phyloP scores from a whole-genome alignment of 371 early-diverging fungal species.

The Mortierella sp. region DNA sequence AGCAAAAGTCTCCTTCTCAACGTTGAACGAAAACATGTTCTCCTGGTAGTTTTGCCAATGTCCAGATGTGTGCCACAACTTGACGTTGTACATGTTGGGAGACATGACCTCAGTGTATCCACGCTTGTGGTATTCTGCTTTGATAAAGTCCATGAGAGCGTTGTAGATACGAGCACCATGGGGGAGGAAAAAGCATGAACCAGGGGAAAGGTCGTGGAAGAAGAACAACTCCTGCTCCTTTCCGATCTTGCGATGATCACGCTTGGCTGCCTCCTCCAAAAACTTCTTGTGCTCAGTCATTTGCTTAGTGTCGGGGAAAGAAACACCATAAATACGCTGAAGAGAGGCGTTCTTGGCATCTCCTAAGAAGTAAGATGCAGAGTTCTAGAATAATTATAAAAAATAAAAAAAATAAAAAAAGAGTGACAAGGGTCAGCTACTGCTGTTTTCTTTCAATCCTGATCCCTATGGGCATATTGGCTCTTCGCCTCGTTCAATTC shows the following conservation, averaged over 20 bases:
- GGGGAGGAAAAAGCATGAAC: constrained; percentile 97
- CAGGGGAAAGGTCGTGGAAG: constrained; percentile 97
- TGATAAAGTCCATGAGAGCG: constrained; percentile 90
- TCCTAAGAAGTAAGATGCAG: constrained; percentile 98
- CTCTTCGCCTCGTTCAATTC: too few relatives aligned
- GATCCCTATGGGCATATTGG: neutral
- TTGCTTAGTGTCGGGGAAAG: constrained; percentile 98
- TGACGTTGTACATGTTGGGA: constrained; percentile 96
- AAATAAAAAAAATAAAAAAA: neutral
- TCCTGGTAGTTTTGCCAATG: constrained; percentile 99
- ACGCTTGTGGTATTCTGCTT: constrained; percentile 79
- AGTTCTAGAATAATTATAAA: constrained; percentile 73
- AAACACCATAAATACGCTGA: constrained; percentile 99
- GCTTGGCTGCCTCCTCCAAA: constrained; percentile 96
- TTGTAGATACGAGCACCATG: constrained; percentile 98
- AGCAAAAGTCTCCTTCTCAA: constrained; percentile 92
- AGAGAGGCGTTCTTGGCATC: constrained; percentile 97
- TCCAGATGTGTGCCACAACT: constrained; percentile 98
- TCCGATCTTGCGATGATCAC: constrained; percentile 99
- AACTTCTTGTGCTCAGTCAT: constrained; percentile 96
- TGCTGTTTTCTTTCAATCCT: neutral
- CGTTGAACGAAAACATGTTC: constrained; percentile 98
- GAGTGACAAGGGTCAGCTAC: neutral
- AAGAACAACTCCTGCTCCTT: constrained; percentile 97
- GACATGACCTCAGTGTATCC: constrained; percentile 97